phyloP scores from a whole-genome alignment of 495 filamentous ascomycete species.

The Astrothelium macrocarpum region DNA sequence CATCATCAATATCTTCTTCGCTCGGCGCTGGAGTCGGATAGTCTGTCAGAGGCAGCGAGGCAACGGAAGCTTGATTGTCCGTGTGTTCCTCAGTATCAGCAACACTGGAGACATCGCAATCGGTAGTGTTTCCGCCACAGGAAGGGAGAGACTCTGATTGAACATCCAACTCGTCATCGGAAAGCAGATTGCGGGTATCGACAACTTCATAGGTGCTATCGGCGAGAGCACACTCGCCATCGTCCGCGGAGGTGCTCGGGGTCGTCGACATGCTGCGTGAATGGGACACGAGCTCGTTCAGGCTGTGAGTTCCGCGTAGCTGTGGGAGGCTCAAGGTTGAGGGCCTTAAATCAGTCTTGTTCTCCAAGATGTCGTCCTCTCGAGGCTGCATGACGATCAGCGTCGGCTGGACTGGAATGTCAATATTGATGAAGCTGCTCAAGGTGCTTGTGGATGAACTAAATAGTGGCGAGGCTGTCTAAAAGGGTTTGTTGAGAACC shows the following conservation, averaged over 20 bases:
- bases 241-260: slow-evolving; percentile 12
- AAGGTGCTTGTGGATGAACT: too few relatives aligned
- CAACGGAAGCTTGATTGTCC: not conserved
- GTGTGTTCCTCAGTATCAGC: slow-evolving; percentile 11
- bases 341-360: not conserved
- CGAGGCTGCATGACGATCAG: not conserved
- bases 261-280: slow-evolving; percentile 21
- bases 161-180: slow-evolving; percentile 18
- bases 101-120: slow-evolving; percentile 18
- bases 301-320: not conserved
- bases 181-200: slow-evolving; percentile 13
- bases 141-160: slow-evolving; percentile 25
- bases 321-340: not conserved
- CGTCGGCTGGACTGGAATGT: not conserved
- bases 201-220: slow-evolving; percentile 26
- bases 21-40: slow-evolving; percentile 1
- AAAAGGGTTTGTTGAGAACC: not conserved
- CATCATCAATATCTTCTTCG: slow-evolving; percentile 12
- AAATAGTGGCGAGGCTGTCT: not conserved
- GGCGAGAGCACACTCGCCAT: slow-evolving; percentile 15
- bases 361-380: not conserved
- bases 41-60: not conserved
- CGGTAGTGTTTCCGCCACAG: slow-evolving; percentile 24
- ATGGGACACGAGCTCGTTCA: slow-evolving; percentile 12
- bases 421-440: not conserved